A percentile compares a stretch with the other conserved stretches of the same genome.
Conservation (phyloP, 2,329 filamentous ascomycete genomes). For the Paraphoma sp. region DNA sequence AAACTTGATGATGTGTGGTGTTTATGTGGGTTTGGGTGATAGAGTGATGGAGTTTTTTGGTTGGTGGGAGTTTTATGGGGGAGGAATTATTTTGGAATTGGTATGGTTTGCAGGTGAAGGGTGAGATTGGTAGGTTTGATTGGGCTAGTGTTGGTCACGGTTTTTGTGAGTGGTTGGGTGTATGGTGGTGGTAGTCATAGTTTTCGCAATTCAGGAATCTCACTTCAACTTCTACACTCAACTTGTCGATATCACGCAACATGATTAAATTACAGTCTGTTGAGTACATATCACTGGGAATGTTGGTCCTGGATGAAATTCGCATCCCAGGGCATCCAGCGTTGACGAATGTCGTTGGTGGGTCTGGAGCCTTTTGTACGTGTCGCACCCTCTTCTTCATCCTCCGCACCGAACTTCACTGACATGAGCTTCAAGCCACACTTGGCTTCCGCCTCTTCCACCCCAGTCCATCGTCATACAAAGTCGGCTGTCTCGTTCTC, state of each 20-base stretch:
- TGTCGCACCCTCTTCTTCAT: background rate
- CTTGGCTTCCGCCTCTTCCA: slow-evolving; percentile 19
- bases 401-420: background rate
- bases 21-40: background rate
- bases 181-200: background rate
- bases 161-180: background rate
- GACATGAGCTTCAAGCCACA: slow-evolving; percentile 13
- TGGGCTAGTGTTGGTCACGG: background rate
- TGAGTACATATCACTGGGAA: slow-evolving; percentile 23
- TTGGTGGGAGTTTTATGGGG: background rate
- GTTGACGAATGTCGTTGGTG: slow-evolving; percentile 24
- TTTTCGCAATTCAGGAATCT: background rate
- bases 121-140: background rate
- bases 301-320: slow-evolving; percentile 32
- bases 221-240: too few species aligned
- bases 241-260: background rate
- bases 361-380: slow-evolving; percentile 11
- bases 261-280: background rate
- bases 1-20: background rate
- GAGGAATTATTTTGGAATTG: background rate
- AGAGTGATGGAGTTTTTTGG: background rate
- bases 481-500: slow-evolving; percentile 25
- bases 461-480: background rate
- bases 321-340: slow-evolving; percentile 16
- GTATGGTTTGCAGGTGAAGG: too few species aligned